Evolutionary conservation across 129 eudicot genomes (phyloP), one percentile per base, ranked within the genome.

Genomic region (Chrysanthemum seticuspe): DNA sequence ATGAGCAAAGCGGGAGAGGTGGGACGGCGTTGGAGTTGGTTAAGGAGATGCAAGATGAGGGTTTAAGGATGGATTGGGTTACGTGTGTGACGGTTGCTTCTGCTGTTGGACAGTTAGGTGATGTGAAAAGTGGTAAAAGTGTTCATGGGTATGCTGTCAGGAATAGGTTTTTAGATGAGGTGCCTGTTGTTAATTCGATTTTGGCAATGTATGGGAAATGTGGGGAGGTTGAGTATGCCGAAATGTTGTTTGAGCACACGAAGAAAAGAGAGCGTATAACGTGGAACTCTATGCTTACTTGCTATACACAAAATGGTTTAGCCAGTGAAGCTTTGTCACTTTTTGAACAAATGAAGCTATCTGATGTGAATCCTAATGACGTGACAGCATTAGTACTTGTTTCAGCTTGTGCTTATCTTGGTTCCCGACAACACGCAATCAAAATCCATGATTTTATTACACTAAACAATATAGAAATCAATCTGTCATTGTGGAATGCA

Each of bases 261-360:
- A 72, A 78, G 40, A 11, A 57, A 45, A 78, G 45, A 47, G 50
- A 72, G 2, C 4, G 72, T 10, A 78, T 78, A 27, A 78, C 82
- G 4, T 78, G 82, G 82, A 78, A 78, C 34, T 64, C 82, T 55
- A 72, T 78, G 82, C 78, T 72, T 65, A 64, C 82, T 78, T 78
- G 74, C 36, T 78, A 72, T 13, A 65, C 73, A 4, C 74, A 72
- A 72, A 78, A 78, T 49, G 82, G 78, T 3, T 27, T 65, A 16
- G 82, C 78, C 36, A 68, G 71, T 67, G 82, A 83, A 72, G 91
- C 96, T 70, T 70, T 88, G 73, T 74, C 48, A 23, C 84, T 71
- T 63, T 85, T 78, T 19, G 82, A 78, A 56, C 62, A 5, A 71
- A 78, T 78, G 82, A 78, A 78, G 13, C 21, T 13, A 51, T 72